Conservation (phyloP, 345 rosid species). For the Populus euphratica region DNA sequence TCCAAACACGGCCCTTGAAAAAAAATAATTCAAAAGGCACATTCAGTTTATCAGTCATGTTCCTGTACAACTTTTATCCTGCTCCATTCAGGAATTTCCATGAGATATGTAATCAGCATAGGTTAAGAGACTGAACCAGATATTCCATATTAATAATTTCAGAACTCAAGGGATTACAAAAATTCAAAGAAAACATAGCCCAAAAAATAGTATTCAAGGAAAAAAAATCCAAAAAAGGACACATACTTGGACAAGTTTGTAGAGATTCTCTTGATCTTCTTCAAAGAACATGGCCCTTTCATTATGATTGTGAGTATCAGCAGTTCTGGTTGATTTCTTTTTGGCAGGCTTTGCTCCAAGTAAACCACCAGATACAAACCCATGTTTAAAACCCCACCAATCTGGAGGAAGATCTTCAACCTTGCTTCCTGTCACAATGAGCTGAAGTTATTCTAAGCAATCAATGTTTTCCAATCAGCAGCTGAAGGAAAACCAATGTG, state of each 20-base stretch:
- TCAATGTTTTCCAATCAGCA: background rate
- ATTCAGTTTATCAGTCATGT: background rate
- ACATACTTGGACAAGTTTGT: constrained; percentile 85
- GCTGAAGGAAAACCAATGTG: background rate
- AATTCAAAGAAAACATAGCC: background rate
- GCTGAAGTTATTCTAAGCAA: constrained; percentile 9
- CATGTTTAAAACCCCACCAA: constrained; percentile 91
- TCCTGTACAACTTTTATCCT: background rate
- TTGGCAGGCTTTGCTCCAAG: constrained; percentile 66
- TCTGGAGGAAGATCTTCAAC: constrained; percentile 46
- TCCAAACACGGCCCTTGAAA: background rate
- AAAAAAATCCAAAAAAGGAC: constrained; percentile 4
- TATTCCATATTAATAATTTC: background rate
- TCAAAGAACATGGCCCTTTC: constrained; percentile 69
- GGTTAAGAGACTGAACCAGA: background rate
- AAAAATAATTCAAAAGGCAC: background rate
- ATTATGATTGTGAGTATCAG: constrained; percentile 26
- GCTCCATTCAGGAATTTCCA: background rate
- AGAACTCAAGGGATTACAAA: background rate
- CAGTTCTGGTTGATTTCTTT: constrained; percentile 40
- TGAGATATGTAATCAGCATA: background rate
- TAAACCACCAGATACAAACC: constrained; percentile 89
- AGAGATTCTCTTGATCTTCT: constrained; percentile 97
- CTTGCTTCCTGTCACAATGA: constrained; percentile 41
- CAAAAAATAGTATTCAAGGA: background rate